phyloP scores from a whole-genome alignment of 176 grass and related monocot genomes.

The Secale cereale region DNA sequence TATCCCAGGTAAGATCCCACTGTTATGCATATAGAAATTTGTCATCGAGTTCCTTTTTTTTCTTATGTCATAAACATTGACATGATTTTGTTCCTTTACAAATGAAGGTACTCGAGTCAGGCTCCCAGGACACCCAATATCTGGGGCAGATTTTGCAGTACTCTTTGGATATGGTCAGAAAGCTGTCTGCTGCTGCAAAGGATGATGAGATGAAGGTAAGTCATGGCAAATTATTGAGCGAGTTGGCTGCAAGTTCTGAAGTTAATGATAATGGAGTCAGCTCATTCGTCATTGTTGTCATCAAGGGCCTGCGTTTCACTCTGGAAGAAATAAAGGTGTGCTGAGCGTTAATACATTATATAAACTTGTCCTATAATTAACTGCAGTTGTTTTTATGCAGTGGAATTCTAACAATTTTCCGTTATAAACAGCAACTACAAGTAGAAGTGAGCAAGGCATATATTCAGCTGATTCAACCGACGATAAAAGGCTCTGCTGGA shows the following conservation, averaged over 20 bases:
- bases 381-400: neutral
- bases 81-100: neutral
- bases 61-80: slow-evolving; percentile 1
- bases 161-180: slow-evolving; percentile 52
- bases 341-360: slow-evolving; percentile 8
- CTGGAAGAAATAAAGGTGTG: slow-evolving; percentile 88
- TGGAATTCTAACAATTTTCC: slow-evolving; percentile 8
- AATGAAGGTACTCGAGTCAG: slow-evolving; percentile 61
- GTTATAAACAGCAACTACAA: slow-evolving; percentile 61
- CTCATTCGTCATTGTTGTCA: slow-evolving; percentile 61
- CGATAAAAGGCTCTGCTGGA: slow-evolving; percentile 75
- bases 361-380: neutral
- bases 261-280: slow-evolving; percentile 35
- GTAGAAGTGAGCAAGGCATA: slow-evolving; percentile 72
- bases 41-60: neutral
- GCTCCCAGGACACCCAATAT: slow-evolving; percentile 54
- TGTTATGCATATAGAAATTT: neutral
- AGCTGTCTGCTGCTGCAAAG: slow-evolving; percentile 67
- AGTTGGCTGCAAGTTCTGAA: slow-evolving; percentile 57
- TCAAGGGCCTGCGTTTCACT: slow-evolving; percentile 86
- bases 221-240: slow-evolving; percentile 65
- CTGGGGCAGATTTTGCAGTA: slow-evolving; percentile 83
- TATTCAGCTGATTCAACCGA: slow-evolving; percentile 71
- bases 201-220: slow-evolving; percentile 72
- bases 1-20: slow-evolving; percentile 62